Conservation (phyloP, 495 filamentous ascomycete genomes). For the Bryoglossum gracile region DNA sequence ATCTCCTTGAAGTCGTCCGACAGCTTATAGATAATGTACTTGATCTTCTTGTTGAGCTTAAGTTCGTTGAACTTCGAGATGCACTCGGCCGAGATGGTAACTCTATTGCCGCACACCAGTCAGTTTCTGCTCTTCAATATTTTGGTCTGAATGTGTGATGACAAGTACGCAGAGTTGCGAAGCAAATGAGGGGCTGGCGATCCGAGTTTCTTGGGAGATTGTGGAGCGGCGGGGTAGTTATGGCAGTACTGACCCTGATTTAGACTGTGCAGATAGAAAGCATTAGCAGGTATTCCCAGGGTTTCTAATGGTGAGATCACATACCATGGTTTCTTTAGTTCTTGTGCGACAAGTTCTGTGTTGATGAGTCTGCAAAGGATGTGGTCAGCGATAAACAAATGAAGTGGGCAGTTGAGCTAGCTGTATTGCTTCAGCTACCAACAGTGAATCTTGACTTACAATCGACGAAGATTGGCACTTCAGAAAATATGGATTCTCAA, state of each 20-base stretch:
- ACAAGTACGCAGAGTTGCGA: constrained; percentile 2
- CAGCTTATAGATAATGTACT: constrained; percentile 97
- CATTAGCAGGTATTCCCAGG: constrained; percentile 5
- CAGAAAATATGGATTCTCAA: background rate
- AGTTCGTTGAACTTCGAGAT: constrained; percentile 80
- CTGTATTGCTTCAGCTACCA: background rate
- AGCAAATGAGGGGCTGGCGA: no score
- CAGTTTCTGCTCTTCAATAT: background rate
- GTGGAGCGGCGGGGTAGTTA: constrained; percentile 19
- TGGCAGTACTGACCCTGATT: constrained; percentile 54
- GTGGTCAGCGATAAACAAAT: constrained; percentile 12
- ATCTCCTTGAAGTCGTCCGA: constrained; percentile 87
- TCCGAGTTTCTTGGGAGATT: background rate
- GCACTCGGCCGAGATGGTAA: constrained; percentile 72
- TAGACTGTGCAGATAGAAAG: constrained; percentile 40
- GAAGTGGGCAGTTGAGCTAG: background rate
- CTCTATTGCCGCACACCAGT: constrained; percentile 43
- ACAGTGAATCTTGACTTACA: background rate
- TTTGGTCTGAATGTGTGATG: background rate
- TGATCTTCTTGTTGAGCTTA: constrained; percentile 79
- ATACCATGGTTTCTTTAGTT: constrained; percentile 14
- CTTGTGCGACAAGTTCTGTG: constrained; percentile 6
- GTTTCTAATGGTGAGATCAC: background rate
- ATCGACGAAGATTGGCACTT: background rate
- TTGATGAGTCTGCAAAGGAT: constrained; percentile 7